Base-by-base conservation (phyloP, 2,329 filamentous ascomycete genomes). In the Arthrobotrys musiformis region DNA sequence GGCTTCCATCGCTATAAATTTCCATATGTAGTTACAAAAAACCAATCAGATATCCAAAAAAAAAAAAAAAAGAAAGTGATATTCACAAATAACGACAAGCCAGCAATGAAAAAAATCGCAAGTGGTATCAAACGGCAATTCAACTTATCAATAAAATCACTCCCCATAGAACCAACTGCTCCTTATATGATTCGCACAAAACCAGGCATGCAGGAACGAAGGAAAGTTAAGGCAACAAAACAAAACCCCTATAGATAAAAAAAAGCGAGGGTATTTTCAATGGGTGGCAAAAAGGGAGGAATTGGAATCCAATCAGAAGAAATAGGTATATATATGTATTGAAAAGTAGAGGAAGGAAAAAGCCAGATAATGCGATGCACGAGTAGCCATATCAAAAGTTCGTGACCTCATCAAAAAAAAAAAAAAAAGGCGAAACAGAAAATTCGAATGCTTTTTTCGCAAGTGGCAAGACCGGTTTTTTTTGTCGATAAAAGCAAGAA, bases 21-120 rank as follows among this genome's bases (percentile, higher is more conserved):
- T 78, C 54, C 63, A 58, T n/a, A n/a, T 78, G 78, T 68, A 77
- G 40, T 42, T 42, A 54, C 62, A 1, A 6, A 17, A 52, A 30
- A 8, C 15, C 6, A 8, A 17, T n/a, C 2, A 70, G 69, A 60
- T 60, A 66, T 77, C 78, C 74, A 73, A 70, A 58, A 61, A 70
- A 79, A n/a, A n/a, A n/a, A n/a, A n/a, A n/a, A n/a, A n/a, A n/a
- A n/a, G n/a, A n/a, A n/a, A n/a, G n/a, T n/a, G 74, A 79, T 52
- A 69, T 58, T 68, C 50, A 63, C 44, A 66, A 37, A 26, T 42
- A 30, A 9, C 4, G 15, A 19, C 50, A 67, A 33, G 30, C 28
- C 42, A n/a, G 33, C 30, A 54, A 58, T 22, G 6, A 33, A 6
- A 50, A 24, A 26, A 35, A 35, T 46, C 19, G 24, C 33, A 28